These are phyloP conservation scores for Phoma sp. DNA, from an alignment of 2,329 filamentous ascomycete genomes.

Conservation along the genomic window DNA sequence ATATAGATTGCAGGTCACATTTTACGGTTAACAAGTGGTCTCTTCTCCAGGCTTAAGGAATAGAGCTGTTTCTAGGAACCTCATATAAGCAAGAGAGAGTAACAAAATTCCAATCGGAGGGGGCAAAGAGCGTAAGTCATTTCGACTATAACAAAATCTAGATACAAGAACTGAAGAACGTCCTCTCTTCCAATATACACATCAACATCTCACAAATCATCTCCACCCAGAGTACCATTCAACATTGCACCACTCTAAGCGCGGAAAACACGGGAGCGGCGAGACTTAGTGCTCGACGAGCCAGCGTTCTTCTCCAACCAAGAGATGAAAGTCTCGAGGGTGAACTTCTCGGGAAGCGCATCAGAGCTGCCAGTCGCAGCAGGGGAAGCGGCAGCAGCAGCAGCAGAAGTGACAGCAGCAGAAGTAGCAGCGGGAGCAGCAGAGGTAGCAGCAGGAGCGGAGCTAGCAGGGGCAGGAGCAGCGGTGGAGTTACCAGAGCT, in stretches of 20 bases:
- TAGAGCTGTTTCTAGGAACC: no score
- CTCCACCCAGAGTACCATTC: background rate
- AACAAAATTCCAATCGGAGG: background rate
- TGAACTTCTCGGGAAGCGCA: conserved; percentile 25
- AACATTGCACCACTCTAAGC: conserved; percentile 7
- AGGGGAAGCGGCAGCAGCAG: conserved; percentile 12
- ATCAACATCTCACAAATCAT: conserved; percentile 5
- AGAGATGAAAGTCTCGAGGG: conserved; percentile 30
- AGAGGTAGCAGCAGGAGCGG: conserved; percentile 7
- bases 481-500: conserved; percentile 13
- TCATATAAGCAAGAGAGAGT: no score
- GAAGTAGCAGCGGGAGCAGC: conserved; percentile 13
- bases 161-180: conserved; percentile 28
- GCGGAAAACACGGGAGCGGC: conserved; percentile 28
- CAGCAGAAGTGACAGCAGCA: background rate
- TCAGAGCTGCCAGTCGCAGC: conserved; percentile 14
- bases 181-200: background rate
- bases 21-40: no score
- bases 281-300: conserved; percentile 26
- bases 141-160: conserved; percentile 15
- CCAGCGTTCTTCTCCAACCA: conserved; percentile 32
- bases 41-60: no score
- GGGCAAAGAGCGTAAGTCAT: conserved; percentile 5
- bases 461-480: conserved; percentile 15
- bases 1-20: no score